Conservation (phyloP, 2,329 filamentous ascomycete genomes). For the Fusarium sp. region DNA sequence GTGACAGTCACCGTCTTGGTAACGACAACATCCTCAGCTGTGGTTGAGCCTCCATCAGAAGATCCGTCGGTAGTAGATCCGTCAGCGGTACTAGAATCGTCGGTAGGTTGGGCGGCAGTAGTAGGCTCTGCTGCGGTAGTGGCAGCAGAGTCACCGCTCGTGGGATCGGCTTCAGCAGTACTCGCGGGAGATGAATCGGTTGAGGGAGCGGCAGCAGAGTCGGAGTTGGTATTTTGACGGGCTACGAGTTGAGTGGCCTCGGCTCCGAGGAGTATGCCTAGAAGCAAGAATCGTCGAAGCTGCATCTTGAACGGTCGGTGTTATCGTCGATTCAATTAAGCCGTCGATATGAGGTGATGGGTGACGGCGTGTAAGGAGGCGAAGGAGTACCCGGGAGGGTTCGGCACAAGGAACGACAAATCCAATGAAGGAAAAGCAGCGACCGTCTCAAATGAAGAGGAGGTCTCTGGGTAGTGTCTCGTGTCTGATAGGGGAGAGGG, state of each 20-base stretch:
- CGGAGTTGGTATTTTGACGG: slow-evolving; percentile 27
- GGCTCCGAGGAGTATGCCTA: slow-evolving; percentile 39
- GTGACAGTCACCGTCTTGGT: slow-evolving; percentile 46
- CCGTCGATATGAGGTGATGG: slow-evolving; percentile 13
- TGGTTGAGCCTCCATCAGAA: neutral
- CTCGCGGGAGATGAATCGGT: neutral
- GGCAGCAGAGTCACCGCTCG: neutral
- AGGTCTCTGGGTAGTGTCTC: slow-evolving; percentile 14
- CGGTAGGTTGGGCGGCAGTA: slow-evolving; percentile 7
- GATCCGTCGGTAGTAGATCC: neutral
- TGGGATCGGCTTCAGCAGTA: slow-evolving; percentile 3
- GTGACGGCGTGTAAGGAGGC: slow-evolving; percentile 2
- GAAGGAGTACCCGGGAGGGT: slow-evolving; percentile 26
- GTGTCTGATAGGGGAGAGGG: slow-evolving; percentile 6
- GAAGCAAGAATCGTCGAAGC: slow-evolving; percentile 36
- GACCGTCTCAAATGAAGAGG: slow-evolving; percentile 27
- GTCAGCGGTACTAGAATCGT: slow-evolving; percentile 6
- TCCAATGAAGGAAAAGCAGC: slow-evolving; percentile 33
- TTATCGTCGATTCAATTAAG: slow-evolving; percentile 23
- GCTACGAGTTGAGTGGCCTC: slow-evolving; percentile 30
- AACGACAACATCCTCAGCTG: slow-evolving; percentile 43
- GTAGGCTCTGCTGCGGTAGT: slow-evolving; percentile 22
- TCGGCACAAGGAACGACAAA: slow-evolving; percentile 21
- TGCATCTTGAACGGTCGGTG: slow-evolving; percentile 33
- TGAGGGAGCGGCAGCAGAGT: neutral